Base-by-base conservation (phyloP, 192 early-diverging fungal genomes). In the Podila epicladia region DNA sequence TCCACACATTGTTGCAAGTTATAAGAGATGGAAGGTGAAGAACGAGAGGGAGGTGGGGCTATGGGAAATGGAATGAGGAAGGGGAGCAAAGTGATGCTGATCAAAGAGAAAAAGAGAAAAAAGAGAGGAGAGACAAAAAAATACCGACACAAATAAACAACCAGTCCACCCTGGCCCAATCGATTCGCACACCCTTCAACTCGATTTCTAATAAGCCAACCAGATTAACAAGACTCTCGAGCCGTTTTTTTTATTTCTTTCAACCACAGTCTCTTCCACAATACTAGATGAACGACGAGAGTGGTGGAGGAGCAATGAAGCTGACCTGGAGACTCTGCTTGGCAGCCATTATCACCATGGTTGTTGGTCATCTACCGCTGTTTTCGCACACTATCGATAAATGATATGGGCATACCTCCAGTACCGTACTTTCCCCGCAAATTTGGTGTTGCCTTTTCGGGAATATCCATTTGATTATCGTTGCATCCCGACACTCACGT, bases 1-100 rank as follows among this genome's bases (percentile, higher is more conserved):
- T 69, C 96, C 97, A 72, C 96, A 98, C 96, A 98, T 98, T 53
- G 51, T 62, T 55, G n/a, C 15, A 29, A 31, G 32, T 64, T 31
- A 38, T 38, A 48, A 11, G 8, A 55, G n/a, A 37, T 48, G 29
- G 26, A 11, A 33, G 51, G 22, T 6, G 51, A 22, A n/a, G 51
- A 53, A 53, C 17, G 53, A 55, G n/a, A 55, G 24, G 53, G 53
- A 8, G 9, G 1, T 17, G 19, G 53, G n/a, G n/a, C 24, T n/a
- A 24, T n/a, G 19, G 11, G 17, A 22, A 17, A 26, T 5, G 17
- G 22, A 26, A 55, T 55, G 53, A 55, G 22, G 53, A 55, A 55
- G 53, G 24, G 53, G 53, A 55, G 53, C 53, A 55, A 22, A 55
- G 53, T 55, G 53, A 55, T 55, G 53, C 53, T 55, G 53, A 55